Conservation (phyloP, 495 filamentous ascomycete species). For the Amniculicola lignicola region DNA sequence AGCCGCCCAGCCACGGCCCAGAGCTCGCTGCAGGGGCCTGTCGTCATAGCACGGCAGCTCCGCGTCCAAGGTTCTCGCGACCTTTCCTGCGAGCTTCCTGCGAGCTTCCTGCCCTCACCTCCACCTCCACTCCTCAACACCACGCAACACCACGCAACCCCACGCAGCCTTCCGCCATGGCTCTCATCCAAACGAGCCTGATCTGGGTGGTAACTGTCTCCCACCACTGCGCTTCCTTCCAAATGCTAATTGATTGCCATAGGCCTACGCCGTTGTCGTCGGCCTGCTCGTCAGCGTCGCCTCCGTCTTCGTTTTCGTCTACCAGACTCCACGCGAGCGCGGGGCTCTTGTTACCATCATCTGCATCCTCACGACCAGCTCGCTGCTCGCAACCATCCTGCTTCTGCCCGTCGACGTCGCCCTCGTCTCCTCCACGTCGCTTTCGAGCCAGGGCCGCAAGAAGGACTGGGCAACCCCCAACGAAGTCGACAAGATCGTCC, state of each 20-base stretch:
- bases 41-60: not conserved
- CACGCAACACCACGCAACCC: not conserved
- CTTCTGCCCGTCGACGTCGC: slow-evolving; percentile 94
- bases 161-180: slow-evolving; percentile 35
- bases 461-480: slow-evolving; percentile 91
- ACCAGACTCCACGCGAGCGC: slow-evolving; percentile 84
- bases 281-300: slow-evolving; percentile 66
- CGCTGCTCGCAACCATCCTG: slow-evolving; percentile 86
- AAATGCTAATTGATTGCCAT: no score
- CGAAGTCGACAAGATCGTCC: slow-evolving; percentile 69
- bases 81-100: not conserved
- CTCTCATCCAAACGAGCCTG: slow-evolving; percentile 72
- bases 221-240: no score
- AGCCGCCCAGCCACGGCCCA: no score
- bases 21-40: no score
- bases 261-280: slow-evolving; percentile 81
- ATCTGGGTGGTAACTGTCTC: no score
- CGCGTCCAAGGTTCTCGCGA: no score
- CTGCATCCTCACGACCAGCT: slow-evolving; percentile 78
- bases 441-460: slow-evolving; percentile 70
- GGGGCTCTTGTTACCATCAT: slow-evolving; percentile 75
- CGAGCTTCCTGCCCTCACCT: not conserved
- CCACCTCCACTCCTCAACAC: not conserved
- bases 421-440: slow-evolving; percentile 82
- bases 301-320: slow-evolving; percentile 76